Percentiles rank a stretch among this genome's conserved stretches.
Evolutionary conservation across 805 yeast species (phyloP).

Genomic region (Naumovozyma castellii): DNA sequence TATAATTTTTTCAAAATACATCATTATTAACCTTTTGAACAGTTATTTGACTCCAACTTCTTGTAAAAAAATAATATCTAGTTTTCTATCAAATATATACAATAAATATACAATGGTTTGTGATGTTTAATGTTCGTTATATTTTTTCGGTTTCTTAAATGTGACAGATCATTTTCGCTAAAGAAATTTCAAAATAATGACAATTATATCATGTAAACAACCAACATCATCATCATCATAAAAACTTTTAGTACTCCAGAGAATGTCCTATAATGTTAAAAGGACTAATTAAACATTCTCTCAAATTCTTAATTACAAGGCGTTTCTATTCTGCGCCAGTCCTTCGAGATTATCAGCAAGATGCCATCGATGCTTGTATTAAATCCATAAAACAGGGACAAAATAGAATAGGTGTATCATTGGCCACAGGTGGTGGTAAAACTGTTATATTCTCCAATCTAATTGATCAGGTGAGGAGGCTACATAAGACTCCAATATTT

Average conservation of each 20-base stretch:
- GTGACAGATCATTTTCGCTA: no score
- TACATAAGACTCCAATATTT: slow-evolving; percentile 1
- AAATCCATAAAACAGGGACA: slow-evolving; percentile 37
- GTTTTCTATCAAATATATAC: no score
- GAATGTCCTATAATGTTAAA: background rate
- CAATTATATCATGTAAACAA: no score
- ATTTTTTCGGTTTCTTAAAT: no score
- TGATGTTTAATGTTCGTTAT: no score
- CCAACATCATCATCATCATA: no score
- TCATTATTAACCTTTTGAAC: no score
- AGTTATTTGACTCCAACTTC: no score
- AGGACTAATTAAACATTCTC: background rate
- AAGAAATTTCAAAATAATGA: no score
- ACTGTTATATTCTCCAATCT: slow-evolving; percentile 66
- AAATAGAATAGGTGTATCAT: slow-evolving; percentile 63
- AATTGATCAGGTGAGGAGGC: slow-evolving; percentile 31
- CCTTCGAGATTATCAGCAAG: slow-evolving; percentile 53
- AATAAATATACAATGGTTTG: no score
- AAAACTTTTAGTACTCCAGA: background rate
- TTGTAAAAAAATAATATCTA: no score
- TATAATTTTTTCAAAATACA: no score
- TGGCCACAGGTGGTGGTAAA: slow-evolving; percentile 94
- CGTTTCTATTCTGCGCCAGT: background rate
- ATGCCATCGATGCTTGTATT: slow-evolving; percentile 53
- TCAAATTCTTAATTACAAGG: background rate